Base-by-base conservation (phyloP, 768 basidiomycete species). In the Lyophyllum semitale region DNA sequence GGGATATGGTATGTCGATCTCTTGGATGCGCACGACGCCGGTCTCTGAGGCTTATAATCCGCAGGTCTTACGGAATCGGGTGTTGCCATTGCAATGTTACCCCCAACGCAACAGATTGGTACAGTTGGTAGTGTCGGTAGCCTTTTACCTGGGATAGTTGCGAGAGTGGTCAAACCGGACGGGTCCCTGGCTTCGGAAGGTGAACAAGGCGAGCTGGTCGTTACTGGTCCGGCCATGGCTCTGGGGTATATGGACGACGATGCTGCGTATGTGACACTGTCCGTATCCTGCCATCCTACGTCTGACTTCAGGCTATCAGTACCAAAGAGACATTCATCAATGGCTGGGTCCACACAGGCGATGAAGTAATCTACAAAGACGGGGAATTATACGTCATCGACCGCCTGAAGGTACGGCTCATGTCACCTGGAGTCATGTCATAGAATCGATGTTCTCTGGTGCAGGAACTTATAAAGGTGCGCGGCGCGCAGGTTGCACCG, bases 381-480 rank as follows among this genome's bases (percentile, higher is more conserved):
- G 76, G 78, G 11, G 86, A 90, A 57, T 63, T 90, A 1, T 89
- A 83, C 63, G 73, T 91, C 25, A 82, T 91, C 13, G 89, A 91
- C 66, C 82, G 89, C 23, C 66, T 89, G 51, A 91, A 90, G 79
- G 87, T 85, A 60, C 17, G 58, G 13, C 17, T 1, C n/a, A 13
- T 12, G 35, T n/a, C 13, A 27, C 42, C n/a, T 22, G 45, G 1
- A 18, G 13, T 18, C 8, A 40, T 29, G n/a, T 38, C 8, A 4
- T 35, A n/a, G 4, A 4, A 18, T 38, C 18, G 18, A n/a, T 9
- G 7, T 38, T 13, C 15, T 38, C 37, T 37, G 26, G 27, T 5
- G 38, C 52, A 87, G 87, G 88, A 90, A 75, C 83, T 88, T 51
- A 76, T 89, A 69, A 89, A 91, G 70, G 83, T 87, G 35, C 75